A percentile compares a stretch with the other conserved stretches of the same genome.
Conservation (phyloP, 495 filamentous ascomycete genomes). For the Copromyces sp. region DNA sequence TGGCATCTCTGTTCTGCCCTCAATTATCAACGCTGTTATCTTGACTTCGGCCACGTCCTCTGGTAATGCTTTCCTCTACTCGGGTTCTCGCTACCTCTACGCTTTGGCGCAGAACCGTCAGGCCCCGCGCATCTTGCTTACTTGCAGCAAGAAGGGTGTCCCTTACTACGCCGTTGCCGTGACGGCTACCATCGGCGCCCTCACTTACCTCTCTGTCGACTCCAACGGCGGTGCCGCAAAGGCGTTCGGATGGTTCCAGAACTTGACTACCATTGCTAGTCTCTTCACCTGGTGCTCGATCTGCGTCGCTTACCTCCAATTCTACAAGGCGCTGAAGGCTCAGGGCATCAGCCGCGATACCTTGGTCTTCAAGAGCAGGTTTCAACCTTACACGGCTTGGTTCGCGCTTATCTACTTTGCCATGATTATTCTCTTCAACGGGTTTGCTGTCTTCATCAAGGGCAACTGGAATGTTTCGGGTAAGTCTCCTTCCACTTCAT, state of each 20-base stretch:
- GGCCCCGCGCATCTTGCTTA: constrained; percentile 45
- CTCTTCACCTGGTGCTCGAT: constrained; percentile 45
- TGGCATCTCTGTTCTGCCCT: constrained; percentile 52
- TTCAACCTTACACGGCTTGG: constrained; percentile 47
- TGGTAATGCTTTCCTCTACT: constrained; percentile 61
- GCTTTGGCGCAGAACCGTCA: constrained; percentile 46
- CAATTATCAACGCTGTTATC: constrained; percentile 62
- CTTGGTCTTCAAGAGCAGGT: constrained; percentile 39
- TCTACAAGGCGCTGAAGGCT: constrained; percentile 40
- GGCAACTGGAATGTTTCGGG: constrained; percentile 26
- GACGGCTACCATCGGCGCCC: constrained; percentile 37
- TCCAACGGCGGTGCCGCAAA: constrained; percentile 31
- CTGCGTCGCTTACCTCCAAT: constrained; percentile 50
- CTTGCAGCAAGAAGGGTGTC: constrained; percentile 42
- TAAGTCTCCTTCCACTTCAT: constrained; percentile 10
- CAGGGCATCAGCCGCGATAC: constrained; percentile 38
- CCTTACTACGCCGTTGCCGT: constrained; percentile 35
- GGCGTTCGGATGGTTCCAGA: constrained; percentile 47
- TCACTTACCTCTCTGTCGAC: constrained; percentile 42
- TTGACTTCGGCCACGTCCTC: constrained; percentile 56
- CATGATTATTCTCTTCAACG: constrained; percentile 48
- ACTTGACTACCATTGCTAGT: constrained; percentile 32
- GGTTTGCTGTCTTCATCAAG: constrained; percentile 54
- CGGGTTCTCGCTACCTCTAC: constrained; percentile 55
- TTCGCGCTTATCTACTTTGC: constrained; percentile 37